Conservation (phyloP, 768 basidiomycete genomes). For the Agrocybe pediades region DNA sequence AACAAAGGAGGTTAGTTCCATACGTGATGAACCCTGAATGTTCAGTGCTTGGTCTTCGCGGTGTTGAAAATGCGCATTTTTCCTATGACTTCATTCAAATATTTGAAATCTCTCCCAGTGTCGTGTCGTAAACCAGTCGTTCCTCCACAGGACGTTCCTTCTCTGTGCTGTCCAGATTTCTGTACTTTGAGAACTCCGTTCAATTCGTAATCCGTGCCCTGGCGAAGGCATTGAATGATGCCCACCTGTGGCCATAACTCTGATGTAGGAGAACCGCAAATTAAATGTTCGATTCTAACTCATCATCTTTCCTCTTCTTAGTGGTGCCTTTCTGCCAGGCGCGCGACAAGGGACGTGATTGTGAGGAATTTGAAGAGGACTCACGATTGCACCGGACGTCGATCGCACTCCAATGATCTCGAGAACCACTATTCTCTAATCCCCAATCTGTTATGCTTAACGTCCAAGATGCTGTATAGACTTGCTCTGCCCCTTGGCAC, state of each 20-base stretch:
- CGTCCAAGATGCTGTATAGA: slow-evolving; percentile 9
- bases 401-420: slow-evolving; percentile 17
- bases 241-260: slow-evolving; percentile 9
- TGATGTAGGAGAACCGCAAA: slow-evolving; percentile 7
- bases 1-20: background rate
- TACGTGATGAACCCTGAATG: background rate
- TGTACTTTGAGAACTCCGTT: slow-evolving; percentile 21
- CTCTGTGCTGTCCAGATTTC: slow-evolving; percentile 9
- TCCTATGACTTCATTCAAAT: no score
- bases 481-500: slow-evolving; percentile 8
- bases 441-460: slow-evolving; percentile 12
- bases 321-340: slow-evolving; percentile 4
- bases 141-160: slow-evolving; percentile 5
- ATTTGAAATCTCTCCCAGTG: no score
- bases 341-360: no score
- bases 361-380: slow-evolving; percentile 9
- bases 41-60: background rate
- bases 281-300: slow-evolving; percentile 3
- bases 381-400: slow-evolving; percentile 20
- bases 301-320: slow-evolving; percentile 9
- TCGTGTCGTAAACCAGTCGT: no score
- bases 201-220: slow-evolving; percentile 26
- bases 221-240: slow-evolving; percentile 6
- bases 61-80: no score
- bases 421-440: slow-evolving; percentile 8